Percentiles rank a stretch among this genome's conserved stretches.
These are phyloP conservation scores for Bipolaris oryzae DNA, from an alignment of 2,329 filamentous ascomycete genomes.

Conservation along the genomic window DNA sequence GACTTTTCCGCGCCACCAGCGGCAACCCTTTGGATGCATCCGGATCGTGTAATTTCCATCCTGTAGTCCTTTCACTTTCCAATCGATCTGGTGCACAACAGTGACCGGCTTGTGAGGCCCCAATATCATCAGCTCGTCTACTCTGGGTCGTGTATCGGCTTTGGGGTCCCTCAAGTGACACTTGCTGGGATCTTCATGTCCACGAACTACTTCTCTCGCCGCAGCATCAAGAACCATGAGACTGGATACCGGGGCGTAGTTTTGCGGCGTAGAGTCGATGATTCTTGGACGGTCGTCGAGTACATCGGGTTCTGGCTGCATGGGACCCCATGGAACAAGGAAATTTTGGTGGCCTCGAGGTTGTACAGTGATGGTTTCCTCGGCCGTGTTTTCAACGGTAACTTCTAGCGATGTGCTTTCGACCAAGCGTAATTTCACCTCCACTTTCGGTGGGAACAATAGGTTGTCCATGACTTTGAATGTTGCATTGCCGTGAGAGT, in stretches of 20 bases:
- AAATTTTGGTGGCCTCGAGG: constrained; percentile 3
- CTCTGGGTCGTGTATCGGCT: not conserved
- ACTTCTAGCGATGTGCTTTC: not conserved
- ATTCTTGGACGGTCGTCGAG: not conserved
- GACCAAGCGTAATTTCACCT: not conserved
- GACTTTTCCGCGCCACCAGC: constrained; percentile 2
- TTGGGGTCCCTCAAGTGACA: constrained; percentile 3
- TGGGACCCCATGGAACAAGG: constrained; percentile 6
- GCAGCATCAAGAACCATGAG: not conserved
- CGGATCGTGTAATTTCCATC: not conserved
- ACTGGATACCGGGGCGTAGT: not conserved
- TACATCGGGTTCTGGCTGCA: not conserved
- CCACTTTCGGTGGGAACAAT: not conserved
- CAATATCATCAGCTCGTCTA: not conserved
- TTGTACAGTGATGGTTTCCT: not conserved
- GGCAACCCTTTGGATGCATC: constrained; percentile 2
- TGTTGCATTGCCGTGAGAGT: not conserved
- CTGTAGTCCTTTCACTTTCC: not conserved
- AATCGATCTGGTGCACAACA: not conserved
- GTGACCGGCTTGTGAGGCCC: not conserved
- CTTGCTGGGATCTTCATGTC: not conserved
- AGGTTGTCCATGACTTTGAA: constrained; percentile 1
- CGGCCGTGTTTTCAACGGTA: not conserved
- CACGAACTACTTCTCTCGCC: not conserved
- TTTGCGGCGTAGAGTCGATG: not conserved